phyloP scores from a whole-genome alignment of 73 alveolate genomes.

The Breviolum minutum region DNA sequence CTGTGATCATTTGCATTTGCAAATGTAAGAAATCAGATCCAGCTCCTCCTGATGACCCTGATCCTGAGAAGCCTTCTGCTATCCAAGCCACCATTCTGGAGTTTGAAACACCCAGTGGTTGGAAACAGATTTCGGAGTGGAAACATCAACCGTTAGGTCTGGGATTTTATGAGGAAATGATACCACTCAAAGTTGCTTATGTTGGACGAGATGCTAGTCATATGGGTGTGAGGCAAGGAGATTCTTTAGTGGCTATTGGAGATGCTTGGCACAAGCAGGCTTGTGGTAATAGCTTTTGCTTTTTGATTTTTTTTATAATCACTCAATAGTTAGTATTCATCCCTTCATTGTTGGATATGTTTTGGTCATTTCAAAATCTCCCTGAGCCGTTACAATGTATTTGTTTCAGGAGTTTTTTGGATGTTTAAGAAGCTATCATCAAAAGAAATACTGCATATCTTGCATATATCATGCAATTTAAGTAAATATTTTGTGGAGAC shows the following conservation, averaged over 20 bases:
- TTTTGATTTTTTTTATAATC: not conserved
- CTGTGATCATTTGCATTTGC: not conserved
- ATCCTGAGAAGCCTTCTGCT: not conserved
- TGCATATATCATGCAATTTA: no score
- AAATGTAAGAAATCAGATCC: not conserved
- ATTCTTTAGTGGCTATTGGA: not conserved
- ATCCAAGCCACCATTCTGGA: not conserved
- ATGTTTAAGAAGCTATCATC: not conserved
- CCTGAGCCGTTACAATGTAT: not conserved
- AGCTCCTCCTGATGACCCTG: not conserved
- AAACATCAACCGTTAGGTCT: conserved; percentile 38
- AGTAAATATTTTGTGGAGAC: no score
- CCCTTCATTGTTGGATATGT: not conserved
- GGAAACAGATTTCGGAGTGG: conserved; percentile 36
- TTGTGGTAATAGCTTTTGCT: no score
- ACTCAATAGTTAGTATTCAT: not conserved
- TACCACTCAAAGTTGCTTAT: conserved; percentile 12
- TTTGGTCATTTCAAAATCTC: not conserved
- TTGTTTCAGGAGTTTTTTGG: not conserved
- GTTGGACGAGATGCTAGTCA: conserved; percentile 6
- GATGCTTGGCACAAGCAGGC: not conserved
- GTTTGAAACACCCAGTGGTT: conserved; percentile 35
- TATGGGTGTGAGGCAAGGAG: conserved; percentile 25
- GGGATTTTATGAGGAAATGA: not conserved
- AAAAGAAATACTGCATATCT: no score